A percentile compares a stretch with the other conserved stretches of the same genome.
Conservation (phyloP, 1,284 basidiomycete genomes). For the Cryptococcus deneoformans region DNA sequence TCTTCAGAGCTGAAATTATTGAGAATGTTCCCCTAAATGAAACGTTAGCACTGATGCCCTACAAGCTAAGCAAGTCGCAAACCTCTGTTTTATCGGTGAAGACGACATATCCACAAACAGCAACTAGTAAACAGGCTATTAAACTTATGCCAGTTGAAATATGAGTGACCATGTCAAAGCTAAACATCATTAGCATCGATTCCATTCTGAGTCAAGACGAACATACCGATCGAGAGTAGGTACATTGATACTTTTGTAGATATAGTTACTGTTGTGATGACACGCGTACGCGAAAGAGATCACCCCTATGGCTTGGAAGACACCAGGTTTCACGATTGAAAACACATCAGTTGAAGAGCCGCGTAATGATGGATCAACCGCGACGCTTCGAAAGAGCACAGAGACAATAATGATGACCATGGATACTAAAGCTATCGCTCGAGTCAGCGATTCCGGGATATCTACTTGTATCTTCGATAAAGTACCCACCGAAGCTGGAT, state of each 20-base stretch:
- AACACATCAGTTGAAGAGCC: slow-evolving; percentile 63
- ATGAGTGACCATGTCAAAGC: slow-evolving; percentile 91
- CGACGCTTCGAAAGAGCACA: slow-evolving; percentile 80
- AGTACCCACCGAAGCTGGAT: slow-evolving; percentile 63
- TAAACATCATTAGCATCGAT: slow-evolving; percentile 29
- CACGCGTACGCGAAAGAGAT: slow-evolving; percentile 67
- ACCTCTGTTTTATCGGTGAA: slow-evolving; percentile 89
- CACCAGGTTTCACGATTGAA: slow-evolving; percentile 68
- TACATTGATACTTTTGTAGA: slow-evolving; percentile 88
- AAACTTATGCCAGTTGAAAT: slow-evolving; percentile 80
- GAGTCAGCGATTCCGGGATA: not conserved
- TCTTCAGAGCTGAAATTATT: slow-evolving; percentile 84
- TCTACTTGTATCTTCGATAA: not conserved
- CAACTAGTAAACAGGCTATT: slow-evolving; percentile 75
- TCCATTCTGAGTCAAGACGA: not conserved
- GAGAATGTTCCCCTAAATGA: slow-evolving; percentile 74
- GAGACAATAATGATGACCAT: slow-evolving; percentile 93
- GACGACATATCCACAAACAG: slow-evolving; percentile 85
- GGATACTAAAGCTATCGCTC: slow-evolving; percentile 64
- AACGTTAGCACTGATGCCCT: not conserved
- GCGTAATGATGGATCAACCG: slow-evolving; percentile 72
- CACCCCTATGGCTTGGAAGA: slow-evolving; percentile 91
- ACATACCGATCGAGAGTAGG: slow-evolving; percentile 74
- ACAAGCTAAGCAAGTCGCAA: slow-evolving; percentile 6
- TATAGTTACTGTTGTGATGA: slow-evolving; percentile 89